Evolutionary conservation across 2,329 filamentous ascomycete genomes (phyloP).

Genomic region (Colletotrichum falcatum): DNA sequence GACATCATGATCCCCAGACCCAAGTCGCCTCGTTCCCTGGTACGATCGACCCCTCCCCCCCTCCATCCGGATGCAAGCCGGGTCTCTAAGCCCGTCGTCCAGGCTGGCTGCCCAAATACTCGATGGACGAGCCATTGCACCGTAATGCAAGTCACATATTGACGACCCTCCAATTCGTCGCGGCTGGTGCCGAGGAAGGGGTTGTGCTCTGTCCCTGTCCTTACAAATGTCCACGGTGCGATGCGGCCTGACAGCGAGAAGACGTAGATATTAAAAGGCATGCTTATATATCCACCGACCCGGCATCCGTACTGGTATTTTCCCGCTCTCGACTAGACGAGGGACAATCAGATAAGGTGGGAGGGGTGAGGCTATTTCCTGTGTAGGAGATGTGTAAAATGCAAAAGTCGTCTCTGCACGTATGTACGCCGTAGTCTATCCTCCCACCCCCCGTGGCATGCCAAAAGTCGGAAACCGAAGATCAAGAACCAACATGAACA

Average conservation of each 20-base stretch:
- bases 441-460: no score
- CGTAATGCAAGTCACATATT: neutral
- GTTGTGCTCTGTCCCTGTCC: neutral
- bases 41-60: neutral
- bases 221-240: neutral
- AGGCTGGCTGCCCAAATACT: neutral
- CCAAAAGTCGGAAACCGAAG: no score
- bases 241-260: no score
- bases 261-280: neutral
- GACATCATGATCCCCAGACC: neutral
- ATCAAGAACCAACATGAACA: no score
- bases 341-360: neutral
- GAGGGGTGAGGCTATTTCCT: neutral
- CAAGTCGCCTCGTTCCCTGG: neutral
- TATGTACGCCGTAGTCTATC: slow-evolving; percentile 15
- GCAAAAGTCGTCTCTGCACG: neutral
- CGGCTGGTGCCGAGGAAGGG: neutral
- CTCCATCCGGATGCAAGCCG: neutral
- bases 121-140: neutral
- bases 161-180: neutral
- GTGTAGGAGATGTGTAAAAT: slow-evolving; percentile 13
- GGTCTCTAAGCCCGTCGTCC: neutral
- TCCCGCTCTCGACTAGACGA: neutral
- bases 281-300: neutral
- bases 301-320: slow-evolving; percentile 1